Percentiles rank a stretch among this genome's conserved stretches.
These are phyloP conservation scores for Podila verticillata DNA, from an alignment of 192 early-diverging fungal genomes.

Conservation along the genomic window DNA sequence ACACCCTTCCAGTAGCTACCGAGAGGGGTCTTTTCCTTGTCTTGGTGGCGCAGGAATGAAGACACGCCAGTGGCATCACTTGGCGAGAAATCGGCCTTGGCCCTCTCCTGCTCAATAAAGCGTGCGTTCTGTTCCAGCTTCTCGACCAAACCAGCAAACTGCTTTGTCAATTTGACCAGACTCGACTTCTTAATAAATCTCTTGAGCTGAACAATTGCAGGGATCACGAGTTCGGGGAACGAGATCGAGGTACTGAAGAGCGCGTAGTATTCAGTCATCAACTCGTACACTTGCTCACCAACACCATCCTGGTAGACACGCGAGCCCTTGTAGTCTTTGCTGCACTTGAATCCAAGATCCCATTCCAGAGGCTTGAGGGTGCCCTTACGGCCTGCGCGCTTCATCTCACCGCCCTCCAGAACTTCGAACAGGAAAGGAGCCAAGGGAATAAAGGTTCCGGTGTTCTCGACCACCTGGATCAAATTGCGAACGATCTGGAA, in stretches of 20 bases:
- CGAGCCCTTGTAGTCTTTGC: constrained; percentile 86
- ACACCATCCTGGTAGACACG: constrained; percentile 87
- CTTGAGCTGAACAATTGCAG: constrained; percentile 85
- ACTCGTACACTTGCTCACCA: constrained; percentile 78
- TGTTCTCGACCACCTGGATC: constrained; percentile 74
- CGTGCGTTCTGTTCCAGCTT: constrained; percentile 85
- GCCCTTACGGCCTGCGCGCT: constrained; percentile 74
- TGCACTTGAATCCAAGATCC: constrained; percentile 78
- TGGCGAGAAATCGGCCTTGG: constrained; percentile 71
- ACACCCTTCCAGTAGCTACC: constrained; percentile 50
- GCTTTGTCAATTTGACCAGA: constrained; percentile 82
- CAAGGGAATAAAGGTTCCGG: constrained; percentile 85
- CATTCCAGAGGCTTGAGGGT: constrained; percentile 91
- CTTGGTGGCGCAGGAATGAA: constrained; percentile 35
- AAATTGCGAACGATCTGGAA: constrained; percentile 85
- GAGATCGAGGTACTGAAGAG: constrained; percentile 80
- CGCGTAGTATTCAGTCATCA: constrained; percentile 82
- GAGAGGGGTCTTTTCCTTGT: constrained; percentile 47
- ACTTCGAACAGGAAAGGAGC: constrained; percentile 89
- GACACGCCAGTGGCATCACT: constrained; percentile 54
- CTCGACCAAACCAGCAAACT: constrained; percentile 83
- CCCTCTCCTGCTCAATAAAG: constrained; percentile 80
- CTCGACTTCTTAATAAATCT: constrained; percentile 85
- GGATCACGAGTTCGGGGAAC: constrained; percentile 95
- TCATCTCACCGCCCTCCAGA: constrained; percentile 78